Evolutionary conservation across 2,329 filamentous ascomycete species (phyloP), one percentile per base, ranked within the genome.

Genomic region (Claviceps paspali): DNA sequence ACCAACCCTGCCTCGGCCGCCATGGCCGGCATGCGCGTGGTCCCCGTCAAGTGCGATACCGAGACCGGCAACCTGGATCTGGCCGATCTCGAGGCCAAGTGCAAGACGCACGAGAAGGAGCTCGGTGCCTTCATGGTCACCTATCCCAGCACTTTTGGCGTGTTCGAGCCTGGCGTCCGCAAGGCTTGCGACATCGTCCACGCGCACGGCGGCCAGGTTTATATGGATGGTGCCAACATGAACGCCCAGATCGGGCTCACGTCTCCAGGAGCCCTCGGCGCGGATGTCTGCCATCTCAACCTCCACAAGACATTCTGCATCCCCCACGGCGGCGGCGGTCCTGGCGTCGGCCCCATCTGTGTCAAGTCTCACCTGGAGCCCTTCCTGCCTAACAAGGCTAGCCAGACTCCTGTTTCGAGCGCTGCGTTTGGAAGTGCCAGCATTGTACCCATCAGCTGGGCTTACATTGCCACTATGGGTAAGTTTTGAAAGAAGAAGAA

Each of bases 301-400:
- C 71, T 96, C 29, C 88, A 96, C 74, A 96, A 96, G 73, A 96
- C 88, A 3, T 96, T 96, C 68, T 96, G 88, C 57, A 96, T 96
- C 51, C 88, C 88, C 33, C 88, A 96, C 60, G 88, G 88, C 38
- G 88, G 88, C 45, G 88, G 88, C 46, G 88, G 88, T 12, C 88
- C 88, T 8, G 88, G 88, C 50, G 84, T 95, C 27, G 88, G 88
- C 2, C 88, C 88, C 37, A 93, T 96, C 47, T 87, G 86, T 53
- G 88, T 94, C 38, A 91, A 87, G 56, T 63, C 76, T 42, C 83
- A 92, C 51, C 75, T 96, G 35, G 62, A 71, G 6, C 74, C 76
- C 5, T 86, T 78, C 67, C 69, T 95, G 26, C 51, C 53, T 24
- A 48, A 54, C 33, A 49, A 51, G 38, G 46, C 52, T 38, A 45